Evolutionary conservation across 306 rosid species (phyloP), one percentile per base, ranked within the genome.

Genomic region (Sophora flavescens): DNA sequence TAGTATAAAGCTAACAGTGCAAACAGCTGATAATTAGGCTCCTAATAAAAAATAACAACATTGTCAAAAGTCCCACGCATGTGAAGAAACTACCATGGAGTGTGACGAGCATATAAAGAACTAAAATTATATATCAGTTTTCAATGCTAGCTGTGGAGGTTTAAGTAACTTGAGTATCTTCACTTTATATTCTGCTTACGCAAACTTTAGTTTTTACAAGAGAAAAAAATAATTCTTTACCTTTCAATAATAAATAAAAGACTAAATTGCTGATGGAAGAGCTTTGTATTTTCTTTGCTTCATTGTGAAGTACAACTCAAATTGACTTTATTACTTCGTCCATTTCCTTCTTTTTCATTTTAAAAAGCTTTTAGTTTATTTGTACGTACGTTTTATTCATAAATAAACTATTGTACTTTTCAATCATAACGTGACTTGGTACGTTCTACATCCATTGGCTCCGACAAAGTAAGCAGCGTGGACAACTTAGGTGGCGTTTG

Each of bases 241-340:
- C 68, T 54, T 66, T 66, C 50, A 3, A 58, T 47, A 67, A 30
- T 30, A 7, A 68, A 68, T 16, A 42, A 57, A 64, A 52, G 68
- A 68, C 15, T 22, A 32, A 47, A 51, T 36, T 78, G 71, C 63
- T 69, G 82, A 78, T 6, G 72, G 3, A 60, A 60, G 56, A 68
- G 56, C 44, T 18, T 44, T 59, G 2, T 10, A 60, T 69, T 78
- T 78, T 78, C 64, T 48, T 69, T 69, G 44, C 77, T 69, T 60
- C 47, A 36, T 60, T 57, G 75, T 26, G 41, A 78, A 78, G 71
- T 48, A 61, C 77, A 60, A 60, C 56, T 61, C 57, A 50, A 60
- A 7, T 60, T 50, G 76, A 68, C 81, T 68, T 77, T 54, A 35
- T 53, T 35, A 35, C 52, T 45, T 32, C 8, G 58, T 75, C 30